Percentiles rank a stretch among this genome's conserved stretches.
Evolutionary conservation across 2,329 filamentous ascomycete genomes (phyloP).

Genomic region (Hymenoscyphus scutula): DNA sequence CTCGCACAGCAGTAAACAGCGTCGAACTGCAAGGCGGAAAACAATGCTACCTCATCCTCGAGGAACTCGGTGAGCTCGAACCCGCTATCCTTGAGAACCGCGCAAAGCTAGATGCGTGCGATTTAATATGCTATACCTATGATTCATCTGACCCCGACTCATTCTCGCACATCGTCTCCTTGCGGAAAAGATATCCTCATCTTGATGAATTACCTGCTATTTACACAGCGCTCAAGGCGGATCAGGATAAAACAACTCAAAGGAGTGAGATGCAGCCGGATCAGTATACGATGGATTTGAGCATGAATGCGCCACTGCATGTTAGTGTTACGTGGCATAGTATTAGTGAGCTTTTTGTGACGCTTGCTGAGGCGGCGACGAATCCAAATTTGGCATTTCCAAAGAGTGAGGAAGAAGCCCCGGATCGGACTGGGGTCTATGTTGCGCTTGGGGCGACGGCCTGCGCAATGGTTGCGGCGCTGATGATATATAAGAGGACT

Average conservation of each 20-base stretch:
- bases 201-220: conserved; percentile 87
- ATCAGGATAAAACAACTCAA: conserved; percentile 96
- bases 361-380: conserved; percentile 85
- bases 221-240: conserved; percentile 91
- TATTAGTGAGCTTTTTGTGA: conserved; percentile 91
- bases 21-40: conserved; percentile 94
- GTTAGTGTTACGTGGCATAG: conserved; percentile 93
- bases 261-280: conserved; percentile 88
- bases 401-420: conserved; percentile 80
- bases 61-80: conserved; percentile 94
- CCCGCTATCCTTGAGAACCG: conserved; percentile 91
- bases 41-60: conserved; percentile 93
- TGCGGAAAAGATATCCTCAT: conserved; percentile 76
- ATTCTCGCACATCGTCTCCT: conserved; percentile 83
- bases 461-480: conserved; percentile 60
- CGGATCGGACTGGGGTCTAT: conserved; percentile 81
- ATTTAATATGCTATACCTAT: conserved; percentile 92
- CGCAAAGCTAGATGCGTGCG: conserved; percentile 85
- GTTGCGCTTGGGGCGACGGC: conserved; percentile 75
- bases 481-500: conserved; percentile 59
- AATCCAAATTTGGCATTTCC: conserved; percentile 87
- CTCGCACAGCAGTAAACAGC: conserved; percentile 89
- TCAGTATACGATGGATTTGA: conserved; percentile 78
- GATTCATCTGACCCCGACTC: conserved; percentile 96
- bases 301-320: conserved; percentile 89